phyloP scores from a whole-genome alignment of 176 grass and related monocot species.

The Themeda triandra region DNA sequence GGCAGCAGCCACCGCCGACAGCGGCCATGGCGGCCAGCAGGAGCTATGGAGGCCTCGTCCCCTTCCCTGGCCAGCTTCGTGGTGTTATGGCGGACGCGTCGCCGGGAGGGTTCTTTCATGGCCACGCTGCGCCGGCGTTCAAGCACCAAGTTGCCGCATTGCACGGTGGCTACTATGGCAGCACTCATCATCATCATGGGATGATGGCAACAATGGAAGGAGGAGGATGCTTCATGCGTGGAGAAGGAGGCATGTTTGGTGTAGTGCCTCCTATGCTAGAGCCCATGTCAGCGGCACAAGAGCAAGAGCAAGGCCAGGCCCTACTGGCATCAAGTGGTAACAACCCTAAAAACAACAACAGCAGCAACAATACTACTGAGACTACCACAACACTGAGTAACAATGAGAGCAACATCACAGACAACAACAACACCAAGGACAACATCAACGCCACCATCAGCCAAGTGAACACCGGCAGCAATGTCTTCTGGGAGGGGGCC shows the following conservation, averaged over 20 bases:
- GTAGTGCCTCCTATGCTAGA: constrained; percentile 55
- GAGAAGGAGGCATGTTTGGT: constrained; percentile 34
- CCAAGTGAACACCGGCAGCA: constrained; percentile 26
- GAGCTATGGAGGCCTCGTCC: constrained; percentile 60
- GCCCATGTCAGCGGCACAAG: constrained; percentile 31
- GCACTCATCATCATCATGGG: constrained; percentile 19
- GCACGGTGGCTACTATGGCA: constrained; percentile 30
- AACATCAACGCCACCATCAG: constrained; percentile 4
- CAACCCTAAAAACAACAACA: constrained; percentile 37
- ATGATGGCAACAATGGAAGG: constrained; percentile 19
- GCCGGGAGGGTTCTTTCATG: not conserved
- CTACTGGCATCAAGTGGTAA: constrained; percentile 19
- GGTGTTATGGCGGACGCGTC: not conserved
- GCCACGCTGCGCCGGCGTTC: constrained; percentile 28
- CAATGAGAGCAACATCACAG: constrained; percentile 43
- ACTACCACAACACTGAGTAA: constrained; percentile 33
- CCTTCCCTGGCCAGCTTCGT: constrained; percentile 51
- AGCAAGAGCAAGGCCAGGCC: constrained; percentile 18
- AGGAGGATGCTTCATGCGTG: constrained; percentile 37
- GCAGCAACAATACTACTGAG: constrained; percentile 22
- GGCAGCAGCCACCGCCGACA: not conserved
- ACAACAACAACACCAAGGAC: constrained; percentile 26
- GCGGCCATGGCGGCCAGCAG: not conserved
- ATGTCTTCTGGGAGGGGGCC: constrained; percentile 50
- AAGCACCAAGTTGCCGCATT: constrained; percentile 33